Conservation (phyloP, 2,329 filamentous ascomycete genomes). For the Trichothecium roseum region DNA sequence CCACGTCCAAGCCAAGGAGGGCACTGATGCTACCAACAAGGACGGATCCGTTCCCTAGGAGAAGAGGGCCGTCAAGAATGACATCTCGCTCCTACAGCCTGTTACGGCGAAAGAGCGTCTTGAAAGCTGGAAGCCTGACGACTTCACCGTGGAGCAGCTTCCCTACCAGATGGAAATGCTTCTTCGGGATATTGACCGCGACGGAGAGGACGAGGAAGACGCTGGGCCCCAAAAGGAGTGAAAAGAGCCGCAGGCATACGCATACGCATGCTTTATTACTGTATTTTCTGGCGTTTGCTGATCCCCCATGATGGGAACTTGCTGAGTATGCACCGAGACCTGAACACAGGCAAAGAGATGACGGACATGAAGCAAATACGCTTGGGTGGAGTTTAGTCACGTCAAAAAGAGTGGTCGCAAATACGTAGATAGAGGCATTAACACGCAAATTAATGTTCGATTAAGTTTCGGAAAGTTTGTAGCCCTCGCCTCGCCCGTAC, state of each 20-base stretch:
- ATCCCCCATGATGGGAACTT: too few relatives aligned
- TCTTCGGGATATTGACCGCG: not conserved
- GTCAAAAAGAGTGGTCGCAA: too few relatives aligned
- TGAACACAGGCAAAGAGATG: conserved; percentile 6
- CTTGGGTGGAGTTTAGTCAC: too few relatives aligned
- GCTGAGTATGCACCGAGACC: too few relatives aligned
- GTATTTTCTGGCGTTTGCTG: not conserved
- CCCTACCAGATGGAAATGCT: not conserved
- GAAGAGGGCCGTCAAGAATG: conserved; percentile 11
- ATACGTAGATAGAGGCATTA: too few relatives aligned
- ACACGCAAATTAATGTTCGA: too few relatives aligned
- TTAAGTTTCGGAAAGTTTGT: too few relatives aligned
- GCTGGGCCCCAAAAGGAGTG: not conserved
- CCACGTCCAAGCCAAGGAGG: conserved; percentile 4
- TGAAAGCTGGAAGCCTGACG: not conserved
- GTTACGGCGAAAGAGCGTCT: not conserved
- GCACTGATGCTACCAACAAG: conserved; percentile 6
- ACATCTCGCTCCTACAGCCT: not conserved
- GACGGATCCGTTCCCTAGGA: conserved; percentile 15
- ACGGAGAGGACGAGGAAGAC: not conserved
- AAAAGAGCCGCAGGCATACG: not conserved
- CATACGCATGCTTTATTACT: not conserved
- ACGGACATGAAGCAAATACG: too few relatives aligned
- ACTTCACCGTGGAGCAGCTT: not conserved
- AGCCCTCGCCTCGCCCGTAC: too few relatives aligned